phyloP scores from a whole-genome alignment of 495 filamentous ascomycete genomes.

The Beverwykella pulmonaria region DNA sequence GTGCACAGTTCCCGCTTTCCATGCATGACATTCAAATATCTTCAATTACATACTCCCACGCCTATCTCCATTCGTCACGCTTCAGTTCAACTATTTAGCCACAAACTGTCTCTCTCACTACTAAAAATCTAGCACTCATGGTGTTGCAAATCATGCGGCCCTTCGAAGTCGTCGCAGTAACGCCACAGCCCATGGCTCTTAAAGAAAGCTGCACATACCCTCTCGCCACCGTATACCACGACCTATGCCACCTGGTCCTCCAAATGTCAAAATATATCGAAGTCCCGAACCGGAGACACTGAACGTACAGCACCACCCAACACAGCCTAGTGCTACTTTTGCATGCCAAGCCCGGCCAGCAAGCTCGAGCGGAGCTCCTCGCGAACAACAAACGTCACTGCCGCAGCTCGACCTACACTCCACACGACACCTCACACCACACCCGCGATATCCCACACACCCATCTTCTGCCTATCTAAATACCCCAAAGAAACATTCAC shows the following conservation, averaged over 20 bases:
- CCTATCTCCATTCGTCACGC: no score
- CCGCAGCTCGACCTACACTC: neutral
- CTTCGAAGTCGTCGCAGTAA: neutral
- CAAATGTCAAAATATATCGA: neutral
- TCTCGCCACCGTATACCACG: neutral
- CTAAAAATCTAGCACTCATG: no score
- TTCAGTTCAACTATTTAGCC: no score
- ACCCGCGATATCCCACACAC: neutral
- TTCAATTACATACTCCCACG: no score
- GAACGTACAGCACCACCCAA: neutral
- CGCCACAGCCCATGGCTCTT: neutral
- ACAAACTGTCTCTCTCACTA: no score
- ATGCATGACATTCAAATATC: no score
- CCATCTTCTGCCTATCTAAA: no score
- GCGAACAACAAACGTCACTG: slow-evolving; percentile 2
- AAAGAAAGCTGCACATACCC: neutral
- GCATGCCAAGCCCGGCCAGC: neutral
- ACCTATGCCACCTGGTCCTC: neutral
- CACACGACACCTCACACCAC: neutral
- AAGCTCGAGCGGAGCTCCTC: neutral
- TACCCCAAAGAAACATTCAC: no score
- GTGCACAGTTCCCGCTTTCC: no score
- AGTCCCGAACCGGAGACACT: neutral
- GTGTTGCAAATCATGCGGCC: no score
- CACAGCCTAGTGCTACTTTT: neutral